These are phyloP conservation scores for Trichophyton schoenleinii DNA, from an alignment of 2,329 filamentous ascomycete species.

Conservation along the genomic window DNA sequence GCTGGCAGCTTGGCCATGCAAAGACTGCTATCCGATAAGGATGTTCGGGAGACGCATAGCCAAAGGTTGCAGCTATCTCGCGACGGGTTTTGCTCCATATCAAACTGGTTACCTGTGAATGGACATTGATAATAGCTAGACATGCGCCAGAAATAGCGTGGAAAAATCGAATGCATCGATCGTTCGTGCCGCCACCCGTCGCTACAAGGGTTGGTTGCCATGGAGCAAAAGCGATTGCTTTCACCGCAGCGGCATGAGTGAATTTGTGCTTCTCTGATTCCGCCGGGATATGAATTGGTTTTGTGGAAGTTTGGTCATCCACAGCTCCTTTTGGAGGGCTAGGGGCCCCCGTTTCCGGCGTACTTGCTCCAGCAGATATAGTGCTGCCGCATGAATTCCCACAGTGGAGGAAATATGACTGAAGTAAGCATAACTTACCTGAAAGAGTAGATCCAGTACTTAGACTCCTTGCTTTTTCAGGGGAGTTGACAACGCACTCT, in stretches of 20 bases:
- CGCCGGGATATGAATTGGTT: slow-evolving; percentile 38
- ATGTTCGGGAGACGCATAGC: slow-evolving; percentile 83
- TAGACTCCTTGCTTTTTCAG: background rate
- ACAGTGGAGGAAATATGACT: background rate
- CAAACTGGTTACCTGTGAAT: slow-evolving; percentile 83
- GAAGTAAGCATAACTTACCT: background rate
- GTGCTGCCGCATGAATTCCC: background rate
- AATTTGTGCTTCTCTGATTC: slow-evolving; percentile 59
- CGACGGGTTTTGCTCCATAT: slow-evolving; percentile 77
- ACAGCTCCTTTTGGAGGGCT: background rate
- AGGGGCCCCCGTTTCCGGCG: background rate
- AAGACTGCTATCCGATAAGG: slow-evolving; percentile 83
- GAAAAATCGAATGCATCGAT: slow-evolving; percentile 93
- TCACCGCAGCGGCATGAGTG: slow-evolving; percentile 75
- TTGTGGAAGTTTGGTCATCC: background rate
- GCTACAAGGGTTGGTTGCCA: slow-evolving; percentile 82
- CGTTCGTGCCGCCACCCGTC: slow-evolving; percentile 84
- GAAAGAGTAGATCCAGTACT: background rate
- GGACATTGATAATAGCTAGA: slow-evolving; percentile 81
- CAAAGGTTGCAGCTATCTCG: slow-evolving; percentile 88
- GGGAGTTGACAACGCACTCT: background rate
- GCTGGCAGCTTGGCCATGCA: slow-evolving; percentile 81
- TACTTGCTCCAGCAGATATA: background rate
- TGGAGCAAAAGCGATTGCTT: slow-evolving; percentile 92
- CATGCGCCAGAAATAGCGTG: slow-evolving; percentile 72